Conservation (phyloP, 2,329 filamentous ascomycete genomes). For the Apiospora arundinis region DNA sequence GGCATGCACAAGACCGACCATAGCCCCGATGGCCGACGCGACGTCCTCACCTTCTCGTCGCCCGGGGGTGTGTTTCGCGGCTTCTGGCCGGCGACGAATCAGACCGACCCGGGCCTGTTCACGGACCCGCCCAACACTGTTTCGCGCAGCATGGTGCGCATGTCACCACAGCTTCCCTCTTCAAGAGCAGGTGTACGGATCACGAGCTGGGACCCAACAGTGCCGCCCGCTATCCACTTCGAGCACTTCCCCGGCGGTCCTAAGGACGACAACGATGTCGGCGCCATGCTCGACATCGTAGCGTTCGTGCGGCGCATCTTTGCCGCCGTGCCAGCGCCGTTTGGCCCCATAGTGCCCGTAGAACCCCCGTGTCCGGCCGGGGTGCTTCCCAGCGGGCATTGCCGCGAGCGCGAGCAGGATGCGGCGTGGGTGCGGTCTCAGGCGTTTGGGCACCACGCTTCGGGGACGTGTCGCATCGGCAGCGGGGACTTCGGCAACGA, state of each 20-base stretch:
- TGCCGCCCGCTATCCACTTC: not conserved
- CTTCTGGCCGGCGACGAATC: constrained; percentile 30
- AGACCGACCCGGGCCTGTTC: constrained; percentile 32
- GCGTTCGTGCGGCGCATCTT: constrained; percentile 8
- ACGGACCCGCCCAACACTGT: constrained; percentile 37
- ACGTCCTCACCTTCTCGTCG: constrained; percentile 30
- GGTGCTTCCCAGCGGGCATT: not conserved
- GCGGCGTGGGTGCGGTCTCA: not conserved
- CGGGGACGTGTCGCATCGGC: constrained; percentile 6
- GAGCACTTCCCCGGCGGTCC: not conserved
- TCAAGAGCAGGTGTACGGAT: constrained; percentile 50
- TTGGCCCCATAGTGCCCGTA: not conserved
- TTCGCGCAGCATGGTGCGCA: constrained; percentile 44
- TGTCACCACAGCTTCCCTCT: constrained; percentile 53
- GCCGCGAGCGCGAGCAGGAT: constrained; percentile 6
- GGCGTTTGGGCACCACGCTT: constrained; percentile 11
- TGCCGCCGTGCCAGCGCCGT: not conserved
- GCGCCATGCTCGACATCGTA: constrained; percentile 12
- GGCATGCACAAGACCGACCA: constrained; percentile 8
- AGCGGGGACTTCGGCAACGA: not conserved
- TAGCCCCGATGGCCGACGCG: constrained; percentile 28
- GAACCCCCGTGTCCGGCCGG: constrained; percentile 10
- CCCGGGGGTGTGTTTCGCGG: constrained; percentile 29
- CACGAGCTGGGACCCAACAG: not conserved
- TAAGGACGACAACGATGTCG: not conserved